phyloP scores from a whole-genome alignment of 1,284 basidiomycete species.

The Dichomitus squalens region DNA sequence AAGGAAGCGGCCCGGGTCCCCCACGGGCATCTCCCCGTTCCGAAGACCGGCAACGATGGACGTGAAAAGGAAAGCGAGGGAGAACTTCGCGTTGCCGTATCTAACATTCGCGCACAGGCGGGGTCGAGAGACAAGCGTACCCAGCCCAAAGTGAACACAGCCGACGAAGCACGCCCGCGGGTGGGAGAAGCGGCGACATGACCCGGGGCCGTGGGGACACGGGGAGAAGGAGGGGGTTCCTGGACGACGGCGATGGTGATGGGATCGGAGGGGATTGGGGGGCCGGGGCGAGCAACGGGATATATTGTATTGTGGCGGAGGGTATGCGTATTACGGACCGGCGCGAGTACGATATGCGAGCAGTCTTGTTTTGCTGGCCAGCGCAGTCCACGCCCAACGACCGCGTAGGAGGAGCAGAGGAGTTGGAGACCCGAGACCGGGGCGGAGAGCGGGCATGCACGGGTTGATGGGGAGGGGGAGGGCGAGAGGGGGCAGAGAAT shows the following conservation, averaged over 20 bases:
- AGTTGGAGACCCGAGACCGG: not conserved
- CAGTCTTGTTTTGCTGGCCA: constrained; percentile 4
- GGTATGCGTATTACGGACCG: constrained; percentile 19
- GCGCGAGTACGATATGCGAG: constrained; percentile 5
- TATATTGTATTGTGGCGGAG: constrained; percentile 12
- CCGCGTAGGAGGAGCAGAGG: not conserved
- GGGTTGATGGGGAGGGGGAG: not conserved
- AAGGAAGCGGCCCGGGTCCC: no score
- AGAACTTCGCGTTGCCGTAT: no score
- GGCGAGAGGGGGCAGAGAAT: not conserved
- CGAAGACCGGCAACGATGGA: no score
- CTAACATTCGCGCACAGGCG: no score
- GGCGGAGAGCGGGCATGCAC: not conserved
- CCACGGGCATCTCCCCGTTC: no score
- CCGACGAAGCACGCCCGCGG: not conserved
- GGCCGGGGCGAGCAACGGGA: constrained; percentile 2
- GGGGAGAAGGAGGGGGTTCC: no score
- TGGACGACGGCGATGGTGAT: no score
- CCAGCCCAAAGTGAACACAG: not conserved
- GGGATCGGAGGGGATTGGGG: not conserved
- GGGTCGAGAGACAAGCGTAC: no score
- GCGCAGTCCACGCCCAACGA: not conserved
- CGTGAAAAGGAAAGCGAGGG: not conserved
- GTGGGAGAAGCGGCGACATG: not conserved
- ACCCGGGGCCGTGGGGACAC: not conserved